Evolutionary conservation across 805 yeast genomes (phyloP), one percentile per base, ranked within the genome.

Genomic region (Teunomyces aglyptinius): DNA sequence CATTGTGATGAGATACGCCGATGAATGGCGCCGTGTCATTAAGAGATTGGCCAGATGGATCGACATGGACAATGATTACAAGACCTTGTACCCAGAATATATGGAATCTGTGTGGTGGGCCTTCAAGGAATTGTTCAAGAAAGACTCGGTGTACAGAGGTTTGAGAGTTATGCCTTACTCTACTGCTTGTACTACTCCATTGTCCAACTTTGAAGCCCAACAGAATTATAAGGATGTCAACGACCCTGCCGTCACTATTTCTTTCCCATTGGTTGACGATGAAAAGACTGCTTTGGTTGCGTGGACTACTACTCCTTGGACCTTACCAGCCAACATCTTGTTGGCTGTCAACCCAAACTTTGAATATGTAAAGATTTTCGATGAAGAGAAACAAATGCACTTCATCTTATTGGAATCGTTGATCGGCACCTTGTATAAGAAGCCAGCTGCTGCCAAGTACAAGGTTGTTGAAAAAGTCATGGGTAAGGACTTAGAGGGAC

Each of bases 61-160:
- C 64, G 99, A 94, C 71, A 92, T 94, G 73, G 99, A 94, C 67
- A 89, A 94, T 67, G 99, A 94, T 73, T 91, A 91, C 78, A 92
- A 92, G 75, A 94, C 99, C 24, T 78, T 94, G 70, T 90, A 95
- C 67, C 97, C 97, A 40, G 76, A 85, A 47, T 94, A 89, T 59
- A 94, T 94, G 99, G 99, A 94, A 75, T 88, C 97, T 39, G 94
- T 85, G 41, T 94, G 99, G 99, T 94, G 99, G 99, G 96, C 89
- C 27, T 94, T 94, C 80, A 83, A 86, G 74, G 83, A 89, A 71
- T 76, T 94, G 57, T 89, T 75, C 66, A 83, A 86, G 48, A 94
- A 91, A 70, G 86, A 83, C 44, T 81, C 88, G 47, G 98, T 94
- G 39, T 94, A 94, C 76, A 82, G 96, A 70, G 99, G 99, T 49